Percentiles rank a stretch among this genome's conserved stretches.
These are phyloP conservation scores for Elymus sibiricus DNA, from an alignment of 176 grass and related monocot species.

Conservation along the genomic window DNA sequence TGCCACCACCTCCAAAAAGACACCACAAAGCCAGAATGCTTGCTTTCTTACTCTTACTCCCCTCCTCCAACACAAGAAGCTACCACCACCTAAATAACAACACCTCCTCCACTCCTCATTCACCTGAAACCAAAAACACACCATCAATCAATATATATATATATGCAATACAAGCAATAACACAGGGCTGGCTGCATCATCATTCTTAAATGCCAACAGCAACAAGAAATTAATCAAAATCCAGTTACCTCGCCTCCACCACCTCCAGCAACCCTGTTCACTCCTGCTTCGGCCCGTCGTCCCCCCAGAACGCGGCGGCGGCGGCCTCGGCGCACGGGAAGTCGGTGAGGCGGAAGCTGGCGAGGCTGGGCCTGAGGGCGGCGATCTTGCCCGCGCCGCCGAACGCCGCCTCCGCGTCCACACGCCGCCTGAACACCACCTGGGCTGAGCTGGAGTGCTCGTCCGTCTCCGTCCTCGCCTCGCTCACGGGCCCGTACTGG, in stretches of 20 bases:
- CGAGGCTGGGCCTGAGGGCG: conserved; percentile 42
- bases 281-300: not conserved
- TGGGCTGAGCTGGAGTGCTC: conserved; percentile 36
- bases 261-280: conserved; percentile 7
- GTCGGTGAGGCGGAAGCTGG: conserved; percentile 58
- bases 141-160: too few relatives aligned
- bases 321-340: conserved; percentile 9
- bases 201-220: too few relatives aligned
- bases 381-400: conserved; percentile 54
- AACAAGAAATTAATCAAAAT: not conserved
- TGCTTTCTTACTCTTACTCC: not conserved
- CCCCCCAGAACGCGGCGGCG: not conserved
- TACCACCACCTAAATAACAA: not conserved
- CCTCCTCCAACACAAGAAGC: not conserved
- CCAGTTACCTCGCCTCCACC: not conserved
- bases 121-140: not conserved
- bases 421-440: conserved; percentile 62
- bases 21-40: too few relatives aligned
- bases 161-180: too few relatives aligned
- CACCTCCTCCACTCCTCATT: not conserved
- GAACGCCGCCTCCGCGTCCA: conserved; percentile 63
- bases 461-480: conserved; percentile 44
- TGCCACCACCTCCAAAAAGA: not conserved
- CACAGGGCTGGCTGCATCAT: too few relatives aligned
- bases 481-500: conserved; percentile 60